Evolutionary conservation across 108 stramenopile genomes (phyloP).

Genomic region (Mayamaea pseudoterrestris): DNA sequence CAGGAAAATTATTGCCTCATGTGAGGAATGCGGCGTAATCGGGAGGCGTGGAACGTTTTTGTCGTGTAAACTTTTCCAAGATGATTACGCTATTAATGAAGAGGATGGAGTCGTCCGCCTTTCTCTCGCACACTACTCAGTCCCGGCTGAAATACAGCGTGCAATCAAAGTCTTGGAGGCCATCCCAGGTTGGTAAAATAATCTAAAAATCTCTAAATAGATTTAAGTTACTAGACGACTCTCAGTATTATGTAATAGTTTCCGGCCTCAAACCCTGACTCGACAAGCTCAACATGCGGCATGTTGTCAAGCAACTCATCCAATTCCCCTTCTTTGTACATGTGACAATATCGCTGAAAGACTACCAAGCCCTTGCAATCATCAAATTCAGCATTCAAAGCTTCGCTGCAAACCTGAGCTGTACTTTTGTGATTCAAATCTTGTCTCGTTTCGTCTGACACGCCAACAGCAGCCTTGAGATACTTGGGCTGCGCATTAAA

Average conservation of each 20-base stretch:
- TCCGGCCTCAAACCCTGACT: slow-evolving; percentile 68
- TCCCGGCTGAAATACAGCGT: slow-evolving; percentile 35
- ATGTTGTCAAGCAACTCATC: slow-evolving; percentile 57
- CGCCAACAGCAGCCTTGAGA: slow-evolving; percentile 14
- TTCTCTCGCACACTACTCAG: slow-evolving; percentile 76
- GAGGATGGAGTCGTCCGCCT: slow-evolving; percentile 55
- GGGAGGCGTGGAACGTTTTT: too few relatives aligned
- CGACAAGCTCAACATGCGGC: slow-evolving; percentile 33
- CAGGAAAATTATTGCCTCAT: too few relatives aligned
- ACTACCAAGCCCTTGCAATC: slow-evolving; percentile 82
- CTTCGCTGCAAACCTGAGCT: slow-evolving; percentile 57
- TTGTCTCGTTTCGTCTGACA: background rate
- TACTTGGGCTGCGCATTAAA: slow-evolving; percentile 91
- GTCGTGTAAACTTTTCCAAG: too few relatives aligned
- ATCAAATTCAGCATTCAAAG: slow-evolving; percentile 66
- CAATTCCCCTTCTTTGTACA: slow-evolving; percentile 91
- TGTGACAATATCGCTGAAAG: slow-evolving; percentile 95
- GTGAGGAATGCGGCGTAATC: too few relatives aligned
- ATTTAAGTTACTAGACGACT: background rate
- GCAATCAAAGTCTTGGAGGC: slow-evolving; percentile 29
- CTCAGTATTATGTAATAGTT: slow-evolving; percentile 63
- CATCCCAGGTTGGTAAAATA: slow-evolving; percentile 46
- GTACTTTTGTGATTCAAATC: slow-evolving; percentile 32
- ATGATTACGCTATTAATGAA: slow-evolving; percentile 13
- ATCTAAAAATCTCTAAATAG: background rate